Evolutionary conservation across 805 yeast species (phyloP), one percentile per base, ranked within the genome.

Genomic region (Saturnispora gosingensis): DNA sequence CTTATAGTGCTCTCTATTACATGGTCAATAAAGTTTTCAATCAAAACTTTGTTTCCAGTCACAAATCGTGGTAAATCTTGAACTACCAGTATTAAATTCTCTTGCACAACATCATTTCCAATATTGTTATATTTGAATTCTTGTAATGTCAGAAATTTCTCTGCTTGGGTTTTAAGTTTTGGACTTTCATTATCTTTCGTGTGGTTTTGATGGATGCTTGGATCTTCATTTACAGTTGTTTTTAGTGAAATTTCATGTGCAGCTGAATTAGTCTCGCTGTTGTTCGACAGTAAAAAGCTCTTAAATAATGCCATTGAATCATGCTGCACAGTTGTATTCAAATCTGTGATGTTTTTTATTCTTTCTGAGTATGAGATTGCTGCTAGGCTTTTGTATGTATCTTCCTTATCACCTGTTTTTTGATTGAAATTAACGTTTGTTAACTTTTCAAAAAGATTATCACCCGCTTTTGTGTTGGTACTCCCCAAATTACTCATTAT

Each of bases 21-120:
- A 42, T 51, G 53, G 7, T 45, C 51, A 38, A 66, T 20, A 4
- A 63, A 40, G 18, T 48, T 48, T 45, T 64, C 69, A n/a, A 56
- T 49, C 35, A 62, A 36, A 13, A 48, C 27, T 4, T 45, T 54
- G 6, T 59, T 58, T 8, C 39, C 50, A 3, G 56, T 27, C 3
- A 66, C 39, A 25, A 27, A 32, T 11, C 28, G 50, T 0, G 67
- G 64, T 9, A 66, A 28, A 13, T 56, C 54, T 7, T 54, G 54
- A 3, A 64, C 28, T 2, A 56, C 55, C 3, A 59, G 44, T 1
- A 58, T 46, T 40, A 65, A 47, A 3, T 38, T 45, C 9, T 18
- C 45, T 27, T 38, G 27, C 40, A 10, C 34, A 20, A n/a, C n/a
- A 30, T 43, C 43, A 5, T 36, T n/a, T 15, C 15, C 27, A 7